Base-by-base conservation (phyloP, 352 stramenopile genomes). In the Phytophthora ohioensis region DNA sequence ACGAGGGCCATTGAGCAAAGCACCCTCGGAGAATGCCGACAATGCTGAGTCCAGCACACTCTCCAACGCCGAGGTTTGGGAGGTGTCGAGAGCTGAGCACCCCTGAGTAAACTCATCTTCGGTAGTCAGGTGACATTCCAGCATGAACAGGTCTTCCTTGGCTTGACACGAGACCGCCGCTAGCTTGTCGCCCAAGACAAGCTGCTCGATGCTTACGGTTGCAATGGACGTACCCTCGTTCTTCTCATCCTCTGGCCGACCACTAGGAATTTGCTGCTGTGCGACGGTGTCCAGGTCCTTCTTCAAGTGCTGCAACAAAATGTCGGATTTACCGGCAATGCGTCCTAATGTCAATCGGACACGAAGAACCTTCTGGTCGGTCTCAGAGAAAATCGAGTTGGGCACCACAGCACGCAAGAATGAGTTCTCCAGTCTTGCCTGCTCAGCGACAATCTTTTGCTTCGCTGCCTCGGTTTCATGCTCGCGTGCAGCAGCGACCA, bases 71-170 rank as follows among this genome's bases (percentile, higher is more conserved):
- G 64, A 57, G 0, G 80, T 78, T 27, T 81, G 73, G 15, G 69
- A 76, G 2, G 71, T 79, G 39, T 93, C 83, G 0, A 93, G 70
- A 13, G 77, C 76, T 13, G 69, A 62, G 34, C 78, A 81, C 4
- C 71, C 69, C 13, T 86, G 51, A 8, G 62, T 65, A 69, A 82
- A 91, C 51, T 91, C 82, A 7, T 94, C 82, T 41, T 88, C 71
- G 0, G 84, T 94, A 31, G 84, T 92, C 41, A 91, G 53, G 56
- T 92, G 80, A 45, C 83, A 91, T 45, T 94, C 86, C 4, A 94
- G 75, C 64, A 92, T 80, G 57, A 91, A 94, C 6, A 90, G 55
- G 55, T 94, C 84, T 54, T 91, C 84, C 57, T 87, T 85, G 8
- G 83, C 81, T 69, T 89, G 79, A 30, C 78, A 91, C 4, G 82